These are phyloP conservation scores for Mycena galopus DNA, from an alignment of 768 basidiomycete genomes.

Conservation along the genomic window DNA sequence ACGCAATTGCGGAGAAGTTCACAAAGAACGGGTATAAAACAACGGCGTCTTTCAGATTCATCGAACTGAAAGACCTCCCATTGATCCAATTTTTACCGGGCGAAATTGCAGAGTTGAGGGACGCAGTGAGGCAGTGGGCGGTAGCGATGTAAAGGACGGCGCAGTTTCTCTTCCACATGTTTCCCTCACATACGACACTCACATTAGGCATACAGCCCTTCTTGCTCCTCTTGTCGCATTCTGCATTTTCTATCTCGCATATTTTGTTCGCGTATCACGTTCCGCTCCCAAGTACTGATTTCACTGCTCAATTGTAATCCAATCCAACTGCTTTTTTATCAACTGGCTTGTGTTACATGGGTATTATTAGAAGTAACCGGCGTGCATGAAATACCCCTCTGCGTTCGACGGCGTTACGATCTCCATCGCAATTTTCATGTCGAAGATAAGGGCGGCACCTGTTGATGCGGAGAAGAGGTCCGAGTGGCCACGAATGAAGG, in stretches of 20 bases:
- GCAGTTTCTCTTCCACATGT: background rate
- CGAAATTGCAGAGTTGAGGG: conserved; percentile 18
- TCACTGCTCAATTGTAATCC: background rate
- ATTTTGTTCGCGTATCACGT: too few species aligned
- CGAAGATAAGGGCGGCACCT: too few species aligned
- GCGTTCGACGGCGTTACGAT: conserved; percentile 31
- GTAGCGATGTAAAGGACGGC: background rate
- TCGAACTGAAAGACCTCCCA: background rate
- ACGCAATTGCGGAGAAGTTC: background rate
- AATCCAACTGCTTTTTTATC: too few species aligned
- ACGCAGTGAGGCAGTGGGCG: conserved; percentile 12
- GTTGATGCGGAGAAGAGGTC: conserved; percentile 3
- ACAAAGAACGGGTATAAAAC: conserved; percentile 3
- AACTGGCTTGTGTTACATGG: background rate
- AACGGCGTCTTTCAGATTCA: background rate
- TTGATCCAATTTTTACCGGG: background rate
- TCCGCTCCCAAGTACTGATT: too few species aligned
- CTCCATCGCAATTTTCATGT: conserved; percentile 30
- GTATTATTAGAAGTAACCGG: conserved; percentile 33
- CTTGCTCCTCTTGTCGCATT: too few species aligned
- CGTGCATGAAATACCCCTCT: conserved; percentile 34
- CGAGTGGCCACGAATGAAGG: conserved; percentile 27
- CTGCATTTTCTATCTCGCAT: too few species aligned
- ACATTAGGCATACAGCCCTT: background rate
- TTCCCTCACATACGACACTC: too few species aligned